phyloP scores from a whole-genome alignment of 1,284 basidiomycete genomes.

The Ceratobasidium sp. region DNA sequence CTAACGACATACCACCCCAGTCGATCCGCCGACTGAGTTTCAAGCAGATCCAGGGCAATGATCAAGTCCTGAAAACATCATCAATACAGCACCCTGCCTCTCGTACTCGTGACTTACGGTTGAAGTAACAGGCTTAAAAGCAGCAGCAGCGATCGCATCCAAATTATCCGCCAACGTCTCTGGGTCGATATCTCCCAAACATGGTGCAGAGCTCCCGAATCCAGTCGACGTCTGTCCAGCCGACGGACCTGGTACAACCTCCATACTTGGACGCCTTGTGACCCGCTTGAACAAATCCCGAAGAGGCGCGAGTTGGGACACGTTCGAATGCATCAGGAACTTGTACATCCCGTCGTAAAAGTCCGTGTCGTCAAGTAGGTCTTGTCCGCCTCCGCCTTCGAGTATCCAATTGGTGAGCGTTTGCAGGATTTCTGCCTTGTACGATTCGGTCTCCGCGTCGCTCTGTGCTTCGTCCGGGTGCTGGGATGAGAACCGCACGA shows the following conservation, averaged over 20 bases:
- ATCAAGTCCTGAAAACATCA: conserved; percentile 68
- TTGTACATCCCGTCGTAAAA: conserved; percentile 65
- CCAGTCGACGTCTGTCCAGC: conserved; percentile 43
- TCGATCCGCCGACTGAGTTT: conserved; percentile 78
- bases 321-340: conserved; percentile 62
- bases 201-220: conserved; percentile 67
- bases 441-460: conserved; percentile 15
- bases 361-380: conserved; percentile 73
- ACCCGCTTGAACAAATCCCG: conserved; percentile 64
- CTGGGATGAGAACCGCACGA: conserved; percentile 9
- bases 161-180: conserved; percentile 77
- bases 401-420: conserved; percentile 75
- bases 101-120: conserved; percentile 63
- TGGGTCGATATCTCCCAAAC: conserved; percentile 71
- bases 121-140: conserved; percentile 76
- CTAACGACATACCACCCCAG: conserved; percentile 72
- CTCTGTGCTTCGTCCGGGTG: conserved; percentile 9
- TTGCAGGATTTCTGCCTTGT: conserved; percentile 69
- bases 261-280: conserved; percentile 67
- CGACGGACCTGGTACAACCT: conserved; percentile 35
- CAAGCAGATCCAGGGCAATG: conserved; percentile 75
- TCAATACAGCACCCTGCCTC: background rate
- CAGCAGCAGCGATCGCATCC: conserved; percentile 76
- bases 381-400: conserved; percentile 75
- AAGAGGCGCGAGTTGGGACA: conserved; percentile 60